Evolutionary conservation across 306 rosid species (phyloP), one percentile per base, ranked within the genome.

Genomic region (Cercis canadensis): DNA sequence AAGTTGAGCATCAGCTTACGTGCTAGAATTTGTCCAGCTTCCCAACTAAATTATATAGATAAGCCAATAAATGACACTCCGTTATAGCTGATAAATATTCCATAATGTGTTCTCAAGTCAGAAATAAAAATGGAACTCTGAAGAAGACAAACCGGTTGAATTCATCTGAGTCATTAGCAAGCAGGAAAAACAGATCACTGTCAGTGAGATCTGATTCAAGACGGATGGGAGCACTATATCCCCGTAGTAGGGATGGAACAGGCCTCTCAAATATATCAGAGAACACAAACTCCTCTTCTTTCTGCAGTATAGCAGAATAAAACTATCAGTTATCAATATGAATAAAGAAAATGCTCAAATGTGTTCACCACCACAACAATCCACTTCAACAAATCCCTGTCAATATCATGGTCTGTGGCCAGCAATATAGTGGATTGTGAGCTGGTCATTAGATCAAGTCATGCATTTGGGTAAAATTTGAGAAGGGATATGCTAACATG

Each of bases 181-280:
- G 89, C 40, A 95, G 92, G 87, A 95, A 91, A 86, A 77, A 95
- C 57, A 91, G 86, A 76, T 91, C 96, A 3, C 67, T 73, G 11
- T 95, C 90, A 4, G 82, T 60, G 76, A 95, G 91, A 85, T 95
- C 96, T 9, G 97, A 83, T 75, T 91, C 96, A 51, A 95, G 82
- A 50, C 99, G 99, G 62, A 95, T 50, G 62, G 99, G 99, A 75
- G 97, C 91, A 85, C 99, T 95, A 61, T 91, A 95, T 21, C 96
- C 96, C 47, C 99, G 81, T 58, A 89, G 79, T 67, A 95, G 65
- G 70, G 99, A 95, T 43, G 97, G 96, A 82, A 95, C 91, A 45
- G 99, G 99, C 76, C 79, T 84, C 85, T 87, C 99, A 45, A 79
- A 70, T 67, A 95, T 59, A 72, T 91, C 83, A 36, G 88, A 74